A percentile compares a stretch with the other conserved stretches of the same genome.
Evolutionary conservation across 2,329 filamentous ascomycete species (phyloP).

Genomic region (Clarireedia hainanense): DNA sequence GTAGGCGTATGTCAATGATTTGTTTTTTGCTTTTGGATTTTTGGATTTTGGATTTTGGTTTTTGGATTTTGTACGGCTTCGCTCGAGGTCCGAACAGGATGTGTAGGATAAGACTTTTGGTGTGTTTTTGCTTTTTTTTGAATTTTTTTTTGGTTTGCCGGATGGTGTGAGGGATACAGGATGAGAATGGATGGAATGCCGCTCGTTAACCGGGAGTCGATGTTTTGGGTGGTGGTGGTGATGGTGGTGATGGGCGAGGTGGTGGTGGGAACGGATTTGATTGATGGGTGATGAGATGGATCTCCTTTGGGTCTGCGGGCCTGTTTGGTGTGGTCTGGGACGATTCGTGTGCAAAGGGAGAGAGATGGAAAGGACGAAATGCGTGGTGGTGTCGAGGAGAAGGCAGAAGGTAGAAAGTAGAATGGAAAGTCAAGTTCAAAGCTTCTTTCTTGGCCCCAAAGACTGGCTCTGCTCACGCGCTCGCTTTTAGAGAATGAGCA

Average conservation of each 20-base stretch:
- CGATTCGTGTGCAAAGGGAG: too few relatives aligned
- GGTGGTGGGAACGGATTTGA: background rate
- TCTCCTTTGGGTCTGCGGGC: too few relatives aligned
- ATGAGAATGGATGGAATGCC: background rate
- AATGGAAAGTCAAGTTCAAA: background rate
- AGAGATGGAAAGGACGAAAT: too few relatives aligned
- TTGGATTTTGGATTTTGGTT: background rate
- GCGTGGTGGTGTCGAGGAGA: too few relatives aligned
- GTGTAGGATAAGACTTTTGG: background rate
- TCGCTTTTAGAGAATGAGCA: background rate
- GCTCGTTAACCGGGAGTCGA: background rate
- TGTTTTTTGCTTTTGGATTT: background rate
- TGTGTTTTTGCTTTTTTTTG: background rate
- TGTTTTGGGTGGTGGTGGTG: background rate
- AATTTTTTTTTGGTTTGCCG: background rate
- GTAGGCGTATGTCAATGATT: too few relatives aligned
- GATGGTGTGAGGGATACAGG: background rate
- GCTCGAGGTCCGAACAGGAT: background rate
- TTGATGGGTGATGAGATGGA: too few relatives aligned
- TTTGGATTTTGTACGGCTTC: background rate
- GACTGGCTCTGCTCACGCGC: constrained; percentile 30
- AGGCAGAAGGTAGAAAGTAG: background rate
- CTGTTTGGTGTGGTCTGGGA: too few relatives aligned
- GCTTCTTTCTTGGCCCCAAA: constrained; percentile 25
- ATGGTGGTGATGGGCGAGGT: background rate